Conservation (phyloP, 1,284 basidiomycete species). For the Cryptococcus amylolentus region DNA sequence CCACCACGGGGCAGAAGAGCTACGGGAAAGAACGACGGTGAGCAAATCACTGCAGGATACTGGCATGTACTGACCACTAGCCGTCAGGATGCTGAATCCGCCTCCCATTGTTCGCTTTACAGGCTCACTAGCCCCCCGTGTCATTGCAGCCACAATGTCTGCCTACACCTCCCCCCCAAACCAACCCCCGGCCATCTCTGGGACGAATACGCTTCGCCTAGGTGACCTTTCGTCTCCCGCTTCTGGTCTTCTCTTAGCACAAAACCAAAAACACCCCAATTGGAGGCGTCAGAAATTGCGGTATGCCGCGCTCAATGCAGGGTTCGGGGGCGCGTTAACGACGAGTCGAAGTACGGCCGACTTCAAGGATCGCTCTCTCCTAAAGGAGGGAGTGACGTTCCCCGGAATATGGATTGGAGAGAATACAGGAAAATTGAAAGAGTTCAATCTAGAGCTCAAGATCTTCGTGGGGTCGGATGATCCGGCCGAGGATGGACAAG, state of each 20-base stretch:
- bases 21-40: conserved; percentile 44
- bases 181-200: conserved; percentile 16
- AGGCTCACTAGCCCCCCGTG: conserved; percentile 23
- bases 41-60: conserved; percentile 1
- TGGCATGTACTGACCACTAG: conserved; percentile 8
- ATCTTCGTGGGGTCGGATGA: conserved; percentile 15
- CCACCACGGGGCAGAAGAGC: conserved; percentile 42
- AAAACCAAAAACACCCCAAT: too few species aligned
- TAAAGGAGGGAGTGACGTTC: conserved; percentile 34
- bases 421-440: conserved; percentile 32
- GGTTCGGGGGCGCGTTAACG: conserved; percentile 34
- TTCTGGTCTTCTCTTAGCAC: too few species aligned
- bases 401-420: conserved; percentile 39
- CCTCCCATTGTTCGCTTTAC: conserved; percentile 39
- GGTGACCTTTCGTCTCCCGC: background rate
- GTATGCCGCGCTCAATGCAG: conserved; percentile 27
- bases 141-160: conserved; percentile 24
- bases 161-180: conserved; percentile 3
- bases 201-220: conserved; percentile 32
- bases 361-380: conserved; percentile 19
- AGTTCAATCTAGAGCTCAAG: conserved; percentile 36
- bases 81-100: conserved; percentile 35
- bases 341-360: conserved; percentile 19
- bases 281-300: conserved; percentile 9
- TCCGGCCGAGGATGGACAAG: background rate